A percentile compares a stretch with the other conserved stretches of the same genome.
Conservation (phyloP, 108 stramenopile species). For the Conticribra guillardii region DNA sequence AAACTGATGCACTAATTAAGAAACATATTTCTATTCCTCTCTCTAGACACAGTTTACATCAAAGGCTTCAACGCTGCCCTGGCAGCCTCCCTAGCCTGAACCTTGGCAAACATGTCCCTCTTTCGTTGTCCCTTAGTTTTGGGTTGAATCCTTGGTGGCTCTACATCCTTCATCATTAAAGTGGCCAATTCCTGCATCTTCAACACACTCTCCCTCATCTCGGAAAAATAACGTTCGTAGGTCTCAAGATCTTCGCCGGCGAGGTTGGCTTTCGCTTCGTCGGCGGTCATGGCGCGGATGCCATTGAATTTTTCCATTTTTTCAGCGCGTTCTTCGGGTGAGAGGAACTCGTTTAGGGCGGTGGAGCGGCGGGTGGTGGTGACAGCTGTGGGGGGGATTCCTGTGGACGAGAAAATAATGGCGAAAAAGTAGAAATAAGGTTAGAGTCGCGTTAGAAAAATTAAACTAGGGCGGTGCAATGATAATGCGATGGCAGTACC, state of each 20-base stretch:
- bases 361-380: constrained; percentile 29
- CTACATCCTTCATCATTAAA: constrained; percentile 61
- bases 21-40: neutral
- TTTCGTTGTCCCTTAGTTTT: constrained; percentile 80
- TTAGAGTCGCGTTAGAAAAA: too few species aligned
- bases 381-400: constrained; percentile 36
- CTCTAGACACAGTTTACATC: neutral
- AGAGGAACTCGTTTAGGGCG: constrained; percentile 42
- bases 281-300: constrained; percentile 58
- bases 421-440: too few species aligned
- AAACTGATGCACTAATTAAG: neutral
- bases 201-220: constrained; percentile 68
- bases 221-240: constrained; percentile 69
- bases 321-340: constrained; percentile 58
- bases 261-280: constrained; percentile 64
- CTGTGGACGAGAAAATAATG: constrained; percentile 9
- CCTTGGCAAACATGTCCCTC: constrained; percentile 69
- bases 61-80: constrained; percentile 25
- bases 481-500: too few species aligned
- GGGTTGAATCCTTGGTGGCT: constrained; percentile 66
- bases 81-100: constrained; percentile 49
- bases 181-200: constrained; percentile 67
- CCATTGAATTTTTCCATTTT: constrained; percentile 70
- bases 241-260: constrained; percentile 77
- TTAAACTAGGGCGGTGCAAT: too few species aligned